Evolutionary conservation across 768 basidiomycete species (phyloP).

Genomic region (Suillus paluster): DNA sequence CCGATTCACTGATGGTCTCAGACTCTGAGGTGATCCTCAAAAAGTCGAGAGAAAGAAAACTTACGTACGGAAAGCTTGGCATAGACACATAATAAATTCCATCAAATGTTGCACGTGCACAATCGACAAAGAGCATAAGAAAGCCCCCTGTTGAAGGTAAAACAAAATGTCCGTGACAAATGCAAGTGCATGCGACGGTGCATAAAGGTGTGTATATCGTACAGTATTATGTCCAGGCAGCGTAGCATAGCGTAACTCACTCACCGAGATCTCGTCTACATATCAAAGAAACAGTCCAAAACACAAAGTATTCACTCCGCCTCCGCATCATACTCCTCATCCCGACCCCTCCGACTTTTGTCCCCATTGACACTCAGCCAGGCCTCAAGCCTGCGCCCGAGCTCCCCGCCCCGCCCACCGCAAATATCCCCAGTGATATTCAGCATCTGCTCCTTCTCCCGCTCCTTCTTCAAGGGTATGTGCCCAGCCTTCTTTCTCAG

Average conservation of each 20-base stretch:
- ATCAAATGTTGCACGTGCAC: too few species aligned
- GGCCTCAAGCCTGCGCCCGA: conserved; percentile 75
- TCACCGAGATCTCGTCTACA: background rate
- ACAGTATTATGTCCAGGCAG: conserved; percentile 6
- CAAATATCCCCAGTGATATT: conserved; percentile 76
- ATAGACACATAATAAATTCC: too few species aligned
- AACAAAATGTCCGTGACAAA: conserved; percentile 1
- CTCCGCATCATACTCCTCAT: conserved; percentile 32
- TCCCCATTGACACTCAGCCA: conserved; percentile 57
- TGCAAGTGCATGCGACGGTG: background rate
- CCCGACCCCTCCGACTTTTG: conserved; percentile 18
- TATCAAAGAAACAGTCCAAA: background rate
- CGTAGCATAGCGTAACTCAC: background rate
- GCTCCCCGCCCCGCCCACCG: conserved; percentile 78
- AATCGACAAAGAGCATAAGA: background rate
- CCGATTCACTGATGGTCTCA: too few species aligned
- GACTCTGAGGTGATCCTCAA: too few species aligned
- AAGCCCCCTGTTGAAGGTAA: background rate
- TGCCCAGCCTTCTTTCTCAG: conserved; percentile 46
- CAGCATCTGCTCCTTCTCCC: conserved; percentile 72
- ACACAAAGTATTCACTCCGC: conserved; percentile 10
- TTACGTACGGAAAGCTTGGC: too few species aligned
- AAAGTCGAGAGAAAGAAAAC: too few species aligned
- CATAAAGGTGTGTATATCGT: background rate
- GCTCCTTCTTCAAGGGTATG: conserved; percentile 60